phyloP scores from a whole-genome alignment of 495 filamentous ascomycete species.

The Podospora tetraspora region DNA sequence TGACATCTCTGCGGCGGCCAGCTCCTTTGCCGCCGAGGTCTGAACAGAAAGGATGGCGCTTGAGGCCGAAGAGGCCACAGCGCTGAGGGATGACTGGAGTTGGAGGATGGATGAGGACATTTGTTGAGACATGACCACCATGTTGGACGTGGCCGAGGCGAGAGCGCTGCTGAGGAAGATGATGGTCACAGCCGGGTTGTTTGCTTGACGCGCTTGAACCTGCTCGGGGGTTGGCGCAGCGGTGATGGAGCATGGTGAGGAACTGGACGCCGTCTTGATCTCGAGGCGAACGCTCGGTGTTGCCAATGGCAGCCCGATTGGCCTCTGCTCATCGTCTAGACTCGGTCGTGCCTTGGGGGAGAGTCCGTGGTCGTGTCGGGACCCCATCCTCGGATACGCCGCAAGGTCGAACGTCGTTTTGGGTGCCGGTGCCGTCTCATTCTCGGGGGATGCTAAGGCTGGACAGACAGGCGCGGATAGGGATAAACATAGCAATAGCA shows the following conservation, averaged over 20 bases:
- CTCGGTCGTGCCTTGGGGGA: neutral
- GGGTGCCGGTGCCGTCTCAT: neutral
- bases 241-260: constrained; percentile 7
- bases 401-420: neutral
- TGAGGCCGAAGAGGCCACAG: constrained; percentile 16
- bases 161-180: constrained; percentile 21
- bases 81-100: constrained; percentile 14
- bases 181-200: constrained; percentile 10
- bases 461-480: neutral
- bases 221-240: neutral
- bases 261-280: neutral
- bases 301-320: neutral
- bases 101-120: constrained; percentile 14
- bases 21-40: constrained; percentile 17
- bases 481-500: neutral
- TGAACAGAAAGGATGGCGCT: constrained; percentile 12
- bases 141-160: constrained; percentile 8
- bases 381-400: neutral
- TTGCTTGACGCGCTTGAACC: constrained; percentile 4
- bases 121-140: constrained; percentile 10
- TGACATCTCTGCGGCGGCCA: constrained; percentile 15
- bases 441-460: neutral
- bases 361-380: neutral
- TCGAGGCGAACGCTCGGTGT: neutral
- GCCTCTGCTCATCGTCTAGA: neutral